These are phyloP conservation scores for Phytophthora chlamydospora DNA, from an alignment of 352 stramenopile genomes.

Conservation along the genomic window DNA sequence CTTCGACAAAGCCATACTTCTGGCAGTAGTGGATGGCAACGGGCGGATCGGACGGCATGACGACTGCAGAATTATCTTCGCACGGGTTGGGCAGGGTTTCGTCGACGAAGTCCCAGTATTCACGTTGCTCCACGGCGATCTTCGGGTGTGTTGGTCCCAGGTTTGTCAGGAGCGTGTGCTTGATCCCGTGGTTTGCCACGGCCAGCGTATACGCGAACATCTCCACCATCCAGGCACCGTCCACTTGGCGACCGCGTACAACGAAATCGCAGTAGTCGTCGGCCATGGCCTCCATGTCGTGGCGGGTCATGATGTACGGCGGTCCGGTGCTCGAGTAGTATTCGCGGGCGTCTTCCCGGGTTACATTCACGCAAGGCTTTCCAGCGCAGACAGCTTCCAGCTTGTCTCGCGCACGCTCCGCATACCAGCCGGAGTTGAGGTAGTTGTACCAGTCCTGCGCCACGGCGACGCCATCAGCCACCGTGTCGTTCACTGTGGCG, in stretches of 20 bases:
- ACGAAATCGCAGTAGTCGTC: conserved; percentile 65
- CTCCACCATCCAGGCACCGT: conserved; percentile 56
- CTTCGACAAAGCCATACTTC: conserved; percentile 54
- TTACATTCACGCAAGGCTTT: conserved; percentile 42
- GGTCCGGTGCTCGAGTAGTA: conserved; percentile 55
- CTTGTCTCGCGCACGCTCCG: conserved; percentile 25
- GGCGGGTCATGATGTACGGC: conserved; percentile 65
- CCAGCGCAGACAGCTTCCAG: conserved; percentile 43
- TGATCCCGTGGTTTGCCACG: conserved; percentile 58
- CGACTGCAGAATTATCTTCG: conserved; percentile 34
- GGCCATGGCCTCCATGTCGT: conserved; percentile 50
- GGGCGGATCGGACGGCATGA: conserved; percentile 46
- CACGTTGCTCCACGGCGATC: conserved; percentile 22
- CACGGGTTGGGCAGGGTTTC: conserved; percentile 47
- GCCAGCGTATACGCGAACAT: conserved; percentile 62
- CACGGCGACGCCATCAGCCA: conserved; percentile 47
- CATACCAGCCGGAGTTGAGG: conserved; percentile 49
- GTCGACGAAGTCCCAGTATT: conserved; percentile 56
- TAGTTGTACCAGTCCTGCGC: conserved; percentile 58
- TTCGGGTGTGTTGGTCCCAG: conserved; percentile 53
- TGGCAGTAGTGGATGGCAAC: conserved; percentile 63
- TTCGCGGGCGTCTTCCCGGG: conserved; percentile 39
- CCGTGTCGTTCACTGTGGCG: conserved; percentile 43
- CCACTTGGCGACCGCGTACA: conserved; percentile 42
- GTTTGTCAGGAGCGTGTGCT: conserved; percentile 57